These are phyloP conservation scores for Rubia tinctorum DNA, from an alignment of 305 asterid genomes.

Conservation along the genomic window DNA sequence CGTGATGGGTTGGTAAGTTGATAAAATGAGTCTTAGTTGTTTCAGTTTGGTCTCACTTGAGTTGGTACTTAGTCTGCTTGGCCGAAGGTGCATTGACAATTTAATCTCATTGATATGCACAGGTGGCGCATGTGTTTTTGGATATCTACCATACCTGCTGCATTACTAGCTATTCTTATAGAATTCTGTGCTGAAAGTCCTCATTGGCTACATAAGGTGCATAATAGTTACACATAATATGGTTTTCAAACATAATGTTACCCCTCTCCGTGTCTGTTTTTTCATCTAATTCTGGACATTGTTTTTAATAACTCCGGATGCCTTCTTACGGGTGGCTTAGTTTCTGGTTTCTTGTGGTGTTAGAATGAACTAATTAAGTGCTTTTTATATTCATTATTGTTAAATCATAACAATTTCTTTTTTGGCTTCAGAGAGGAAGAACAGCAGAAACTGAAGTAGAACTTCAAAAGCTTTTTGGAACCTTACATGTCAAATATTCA, in stretches of 20 bases:
- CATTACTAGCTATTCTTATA: conserved; percentile 66
- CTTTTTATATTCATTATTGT: not conserved
- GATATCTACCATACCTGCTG: conserved; percentile 83
- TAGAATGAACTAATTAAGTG: not conserved
- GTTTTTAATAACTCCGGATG: not conserved
- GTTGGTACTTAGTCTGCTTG: not conserved
- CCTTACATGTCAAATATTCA: conserved; percentile 63
- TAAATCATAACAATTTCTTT: not conserved
- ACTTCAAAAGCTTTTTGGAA: conserved; percentile 80
- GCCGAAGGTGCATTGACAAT: not conserved
- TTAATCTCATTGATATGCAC: conserved; percentile 6
- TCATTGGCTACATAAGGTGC: conserved; percentile 87
- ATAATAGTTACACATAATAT: not conserved
- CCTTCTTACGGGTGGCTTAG: not conserved
- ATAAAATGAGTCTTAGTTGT: not conserved
- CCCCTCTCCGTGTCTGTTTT: not conserved
- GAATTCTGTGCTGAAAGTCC: conserved; percentile 88
- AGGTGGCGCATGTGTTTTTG: conserved; percentile 99
- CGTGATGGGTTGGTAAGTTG: conserved; percentile 68
- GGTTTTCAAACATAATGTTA: not conserved
- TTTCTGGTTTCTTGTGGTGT: not conserved
- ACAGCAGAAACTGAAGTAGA: conserved; percentile 70
- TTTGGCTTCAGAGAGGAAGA: conserved; percentile 62
- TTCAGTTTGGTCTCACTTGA: not conserved
- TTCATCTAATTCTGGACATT: conserved; percentile 16